Evolutionary conservation across 257 asterid genomes (phyloP).

Genomic region (Eustoma russellianum): DNA sequence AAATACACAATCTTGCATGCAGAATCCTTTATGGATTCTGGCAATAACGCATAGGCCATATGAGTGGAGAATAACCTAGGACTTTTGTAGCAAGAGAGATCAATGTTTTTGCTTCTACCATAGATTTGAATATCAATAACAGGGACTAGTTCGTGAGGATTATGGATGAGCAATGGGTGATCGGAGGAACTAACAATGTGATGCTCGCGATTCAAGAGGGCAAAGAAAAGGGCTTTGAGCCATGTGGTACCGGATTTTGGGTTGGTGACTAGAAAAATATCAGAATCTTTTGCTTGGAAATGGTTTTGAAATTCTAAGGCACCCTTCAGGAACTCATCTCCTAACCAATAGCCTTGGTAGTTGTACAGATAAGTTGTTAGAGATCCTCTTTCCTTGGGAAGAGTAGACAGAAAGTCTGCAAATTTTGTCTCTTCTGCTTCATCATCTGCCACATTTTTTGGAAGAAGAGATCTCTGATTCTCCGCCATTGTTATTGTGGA

Average conservation of each 20-base stretch:
- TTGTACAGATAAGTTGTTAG: slow-evolving; percentile 7
- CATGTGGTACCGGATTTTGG: slow-evolving; percentile 24
- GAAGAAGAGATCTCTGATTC: background rate
- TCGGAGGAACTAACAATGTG: background rate
- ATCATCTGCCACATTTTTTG: slow-evolving; percentile 1
- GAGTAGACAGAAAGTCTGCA: slow-evolving; percentile 4
- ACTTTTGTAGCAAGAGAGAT: background rate
- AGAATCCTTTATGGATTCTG: background rate
- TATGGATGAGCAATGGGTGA: slow-evolving; percentile 14
- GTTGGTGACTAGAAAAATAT: slow-evolving; percentile 12
- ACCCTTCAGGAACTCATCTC: slow-evolving; percentile 8
- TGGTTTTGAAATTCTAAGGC: slow-evolving; percentile 10
- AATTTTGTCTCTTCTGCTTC: slow-evolving; percentile 1
- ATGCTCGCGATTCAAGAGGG: slow-evolving; percentile 1
- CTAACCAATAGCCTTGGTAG: slow-evolving; percentile 20
- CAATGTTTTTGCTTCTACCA: background rate
- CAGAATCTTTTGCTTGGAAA: slow-evolving; percentile 13
- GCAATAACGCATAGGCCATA: slow-evolving; percentile 2
- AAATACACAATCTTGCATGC: slow-evolving; percentile 5
- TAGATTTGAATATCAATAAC: background rate
- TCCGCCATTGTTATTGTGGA: too few species aligned
- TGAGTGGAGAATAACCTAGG: slow-evolving; percentile 13
- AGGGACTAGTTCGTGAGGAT: slow-evolving; percentile 18
- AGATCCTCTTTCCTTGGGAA: slow-evolving; percentile 21
- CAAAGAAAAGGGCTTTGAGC: slow-evolving; percentile 15